A percentile compares a stretch with the other conserved stretches of the same genome.
These are phyloP conservation scores for Cairneyella variabilis DNA, from an alignment of 495 filamentous ascomycete species.

Conservation along the genomic window DNA sequence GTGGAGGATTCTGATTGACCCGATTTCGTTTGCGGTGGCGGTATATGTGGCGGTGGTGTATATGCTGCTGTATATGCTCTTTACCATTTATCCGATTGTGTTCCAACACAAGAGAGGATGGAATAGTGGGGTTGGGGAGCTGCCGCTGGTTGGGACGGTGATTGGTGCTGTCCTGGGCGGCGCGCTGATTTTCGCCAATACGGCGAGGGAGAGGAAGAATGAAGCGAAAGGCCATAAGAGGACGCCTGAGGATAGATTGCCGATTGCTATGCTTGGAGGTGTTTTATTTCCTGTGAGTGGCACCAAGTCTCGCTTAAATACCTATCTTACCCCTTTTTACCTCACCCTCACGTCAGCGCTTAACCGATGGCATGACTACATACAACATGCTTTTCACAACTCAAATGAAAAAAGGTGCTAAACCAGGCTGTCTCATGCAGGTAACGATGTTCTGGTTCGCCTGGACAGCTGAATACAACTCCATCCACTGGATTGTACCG, in stretches of 20 bases:
- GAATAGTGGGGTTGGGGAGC: slow-evolving; percentile 44
- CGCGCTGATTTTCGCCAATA: slow-evolving; percentile 38
- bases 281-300: slow-evolving; percentile 41
- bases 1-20: slow-evolving; percentile 32
- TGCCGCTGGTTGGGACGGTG: slow-evolving; percentile 48
- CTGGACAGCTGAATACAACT: slow-evolving; percentile 13
- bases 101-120: slow-evolving; percentile 51
- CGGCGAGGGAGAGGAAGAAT: slow-evolving; percentile 34
- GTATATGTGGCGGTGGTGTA: slow-evolving; percentile 52
- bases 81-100: slow-evolving; percentile 51
- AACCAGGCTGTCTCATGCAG: not conserved
- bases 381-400: slow-evolving; percentile 48
- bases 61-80: slow-evolving; percentile 56
- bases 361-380: too few relatives aligned
- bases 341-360: too few relatives aligned
- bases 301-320: too few relatives aligned
- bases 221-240: slow-evolving; percentile 31
- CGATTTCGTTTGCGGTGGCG: slow-evolving; percentile 42
- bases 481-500: slow-evolving; percentile 23
- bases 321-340: too few relatives aligned
- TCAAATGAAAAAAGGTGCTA: not conserved
- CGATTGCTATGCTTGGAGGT: slow-evolving; percentile 53
- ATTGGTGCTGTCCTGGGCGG: slow-evolving; percentile 42
- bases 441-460: slow-evolving; percentile 17
- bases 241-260: slow-evolving; percentile 43